A percentile compares a stretch with the other conserved stretches of the same genome.
Conservation (phyloP, 23 red algal species). For the Gracilaria vermiculophylla region DNA sequence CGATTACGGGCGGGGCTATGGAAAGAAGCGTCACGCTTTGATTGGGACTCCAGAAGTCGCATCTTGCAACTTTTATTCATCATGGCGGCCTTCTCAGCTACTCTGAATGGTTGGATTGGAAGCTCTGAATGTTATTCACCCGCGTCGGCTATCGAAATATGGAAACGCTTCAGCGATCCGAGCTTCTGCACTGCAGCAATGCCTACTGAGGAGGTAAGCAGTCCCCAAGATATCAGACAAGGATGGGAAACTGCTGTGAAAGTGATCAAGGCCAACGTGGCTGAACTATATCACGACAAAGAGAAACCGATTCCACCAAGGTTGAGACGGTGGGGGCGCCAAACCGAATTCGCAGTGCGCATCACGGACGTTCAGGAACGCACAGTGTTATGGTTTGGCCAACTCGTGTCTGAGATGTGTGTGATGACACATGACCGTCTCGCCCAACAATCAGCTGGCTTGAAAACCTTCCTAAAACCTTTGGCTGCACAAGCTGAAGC, state of each 20-base stretch:
- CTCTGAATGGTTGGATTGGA: slow-evolving; percentile 7
- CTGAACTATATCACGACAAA: slow-evolving; percentile 10
- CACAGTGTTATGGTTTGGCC: neutral
- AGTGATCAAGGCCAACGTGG: slow-evolving; percentile 23
- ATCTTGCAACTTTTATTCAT: slow-evolving; percentile 17
- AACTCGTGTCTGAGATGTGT: slow-evolving; percentile 20
- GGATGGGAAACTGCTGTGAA: slow-evolving; percentile 18
- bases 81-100: slow-evolving; percentile 19
- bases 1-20: neutral
- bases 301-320: slow-evolving; percentile 17
- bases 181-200: slow-evolving; percentile 6
- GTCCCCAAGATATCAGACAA: slow-evolving; percentile 12
- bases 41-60: slow-evolving; percentile 14
- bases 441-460: neutral
- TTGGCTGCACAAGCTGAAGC: slow-evolving; percentile 2
- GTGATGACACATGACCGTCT: slow-evolving; percentile 4
- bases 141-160: neutral
- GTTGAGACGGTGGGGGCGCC: slow-evolving; percentile 15
- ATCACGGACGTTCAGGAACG: neutral
- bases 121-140: slow-evolving; percentile 14
- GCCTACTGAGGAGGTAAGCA: neutral
- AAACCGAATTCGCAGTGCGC: slow-evolving; percentile 18
- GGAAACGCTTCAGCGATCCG: slow-evolving; percentile 4
- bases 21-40: slow-evolving; percentile 25
- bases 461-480: neutral